Percentiles rank a stretch among this genome's conserved stretches.
These are phyloP conservation scores for Aspergillus ibericus DNA, from an alignment of 2,329 filamentous ascomycete genomes.

Conservation along the genomic window DNA sequence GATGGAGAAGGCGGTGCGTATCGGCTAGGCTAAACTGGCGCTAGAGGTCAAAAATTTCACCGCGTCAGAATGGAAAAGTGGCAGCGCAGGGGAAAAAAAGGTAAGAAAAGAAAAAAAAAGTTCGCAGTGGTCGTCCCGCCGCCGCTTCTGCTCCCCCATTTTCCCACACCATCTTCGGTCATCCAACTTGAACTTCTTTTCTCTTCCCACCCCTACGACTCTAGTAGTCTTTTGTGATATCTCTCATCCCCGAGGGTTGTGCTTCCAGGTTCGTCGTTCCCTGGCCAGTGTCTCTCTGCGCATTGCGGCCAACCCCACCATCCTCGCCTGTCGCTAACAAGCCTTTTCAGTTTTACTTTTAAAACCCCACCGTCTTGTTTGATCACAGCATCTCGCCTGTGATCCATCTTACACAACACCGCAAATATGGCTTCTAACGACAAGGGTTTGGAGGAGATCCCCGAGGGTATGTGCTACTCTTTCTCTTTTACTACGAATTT, in stretches of 20 bases:
- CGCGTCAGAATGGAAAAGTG: constrained; percentile 11
- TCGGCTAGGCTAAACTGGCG: constrained; percentile 22
- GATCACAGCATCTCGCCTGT: constrained; percentile 78
- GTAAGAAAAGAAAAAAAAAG: constrained; percentile 16
- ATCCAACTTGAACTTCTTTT: constrained; percentile 15
- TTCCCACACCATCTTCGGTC: constrained; percentile 20
- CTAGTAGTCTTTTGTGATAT: constrained; percentile 31
- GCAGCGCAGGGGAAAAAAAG: constrained; percentile 15
- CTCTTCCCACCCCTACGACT: constrained; percentile 16
- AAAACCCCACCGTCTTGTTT: constrained; percentile 36
- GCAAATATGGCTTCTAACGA: constrained; percentile 95
- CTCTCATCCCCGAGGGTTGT: constrained; percentile 36
- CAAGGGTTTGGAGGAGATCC: constrained; percentile 97
- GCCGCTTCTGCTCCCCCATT: constrained; percentile 19
- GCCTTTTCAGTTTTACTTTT: constrained; percentile 32
- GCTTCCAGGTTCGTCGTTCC: constrained; percentile 34
- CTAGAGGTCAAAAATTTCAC: constrained; percentile 29
- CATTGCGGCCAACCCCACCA: constrained; percentile 29
- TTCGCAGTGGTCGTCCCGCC: constrained; percentile 11
- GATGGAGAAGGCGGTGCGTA: constrained; percentile 21
- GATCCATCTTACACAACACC: constrained; percentile 57
- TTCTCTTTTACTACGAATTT: constrained; percentile 5
- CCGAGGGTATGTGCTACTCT: constrained; percentile 71
- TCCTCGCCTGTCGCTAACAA: constrained; percentile 36
- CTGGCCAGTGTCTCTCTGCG: constrained; percentile 11